Evolutionary conservation across 75 land plant species (phyloP), one percentile per base, ranked within the genome.

Genomic region (Ceratopteris richardii): DNA sequence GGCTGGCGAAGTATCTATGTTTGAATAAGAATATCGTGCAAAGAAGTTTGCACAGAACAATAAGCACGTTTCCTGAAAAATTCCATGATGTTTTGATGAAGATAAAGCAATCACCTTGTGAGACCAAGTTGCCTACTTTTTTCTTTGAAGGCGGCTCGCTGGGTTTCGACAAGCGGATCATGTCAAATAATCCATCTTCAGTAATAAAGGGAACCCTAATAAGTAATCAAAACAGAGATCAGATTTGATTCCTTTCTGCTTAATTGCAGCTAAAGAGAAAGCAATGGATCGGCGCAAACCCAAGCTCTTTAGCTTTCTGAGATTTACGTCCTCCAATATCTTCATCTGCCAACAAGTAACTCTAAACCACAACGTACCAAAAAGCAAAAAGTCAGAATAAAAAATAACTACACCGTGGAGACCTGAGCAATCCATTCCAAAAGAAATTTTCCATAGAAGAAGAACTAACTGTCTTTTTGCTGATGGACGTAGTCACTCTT

Each of bases 241-340:
- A n/a, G n/a, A 21, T 40, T 17, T 2, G 36, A 40, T 33, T 10
- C 10, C 31, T 28, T 4, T 21, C 29, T 54, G 29, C 17, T 20
- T 27, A 2, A 2, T 1, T 21, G 4, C 57, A 3, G 4, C 3
- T 14, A 5, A 46, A 31, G 28, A 5, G 25, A 23, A 36, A 54
- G 19, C 3, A 28, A 21, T 2, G 20, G 25, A 25, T 20, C 16
- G 61, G 17, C 27, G 64, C 70, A 53, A 52, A 94, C 98, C 96
- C 88, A 17, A 94, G 74, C 56, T 94, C 96, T 56, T 83, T 89
- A 23, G 98, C 98, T 70, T 84, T 94, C 31, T 66, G 36, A 36
- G 98, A 90, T 57, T 94, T 94, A 29, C 65, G 63, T 18, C 98
- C 98, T 33, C 90, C 98, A 72, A 94, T 67, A 73, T 94, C 98